Base-by-base conservation (phyloP, 306 rosid species). In the Gastrolobium villosum region DNA sequence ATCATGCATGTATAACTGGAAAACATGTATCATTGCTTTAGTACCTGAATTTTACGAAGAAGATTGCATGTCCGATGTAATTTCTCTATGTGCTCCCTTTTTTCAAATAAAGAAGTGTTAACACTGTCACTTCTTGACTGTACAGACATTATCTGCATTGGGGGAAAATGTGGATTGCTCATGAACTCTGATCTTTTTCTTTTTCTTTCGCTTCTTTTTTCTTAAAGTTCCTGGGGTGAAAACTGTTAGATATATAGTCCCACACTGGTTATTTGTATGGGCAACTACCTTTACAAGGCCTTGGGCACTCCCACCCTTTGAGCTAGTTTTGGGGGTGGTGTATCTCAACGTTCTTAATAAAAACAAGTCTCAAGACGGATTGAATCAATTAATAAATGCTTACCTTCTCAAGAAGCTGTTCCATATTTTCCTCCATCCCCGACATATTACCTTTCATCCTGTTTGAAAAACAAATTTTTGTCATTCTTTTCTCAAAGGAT, bases 381-480 rank as follows among this genome's bases (percentile, higher is more conserved):
- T 52, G 20, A 65, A 34, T 39, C 71, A 68, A 32, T 41, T 59
- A 71, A 68, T 37, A 36, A 44, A 46, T 35, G 48, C 72, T 49
- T 79, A 85, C 97, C 93, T 89, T 92, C 6, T 88, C 93, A 74
- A 95, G 99, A 60, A 95, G 98, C 3, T 86, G 89, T 10, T 95
- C 99, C 99, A 92, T 95, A 69, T 91, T 86, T 55, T 70, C 77
- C 78, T 92, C 98, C 98, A 95, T 95, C 86, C 97, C 97, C 63
- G 87, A 85, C 40, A 95, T 95, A 77, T 95, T 92, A 69, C 92
- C 88, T 78, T 92, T 92, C 99, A 92, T 92, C 87, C 97, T 95
- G 85, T 76, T 74, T 26, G 60, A 44, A 40, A 61, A 15, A 63
- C 4, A 63, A 67, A 45, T 7, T n/a, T 5, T 50, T 10, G 37